Base-by-base conservation (phyloP, 2,329 filamentous ascomycete genomes). In the Sclerotinia borealis region DNA sequence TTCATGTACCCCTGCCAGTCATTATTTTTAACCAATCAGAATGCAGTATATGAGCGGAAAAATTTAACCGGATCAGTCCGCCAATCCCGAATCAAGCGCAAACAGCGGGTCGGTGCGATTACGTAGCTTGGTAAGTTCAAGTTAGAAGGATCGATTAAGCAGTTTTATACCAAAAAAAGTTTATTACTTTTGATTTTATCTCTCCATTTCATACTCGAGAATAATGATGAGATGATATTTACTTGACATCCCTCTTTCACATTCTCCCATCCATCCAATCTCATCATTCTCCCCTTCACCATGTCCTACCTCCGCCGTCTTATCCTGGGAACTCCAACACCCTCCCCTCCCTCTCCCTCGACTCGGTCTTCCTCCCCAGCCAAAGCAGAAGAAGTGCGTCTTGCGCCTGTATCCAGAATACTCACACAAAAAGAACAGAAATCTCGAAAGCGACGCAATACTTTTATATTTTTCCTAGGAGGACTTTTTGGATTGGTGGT, bases 401-500 rank as follows among this genome's bases (percentile, higher is more conserved):
- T 84, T n/a, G 77, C 83, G n/a, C 77, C 81, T 11, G 77, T 78
- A 9, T 77, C 79, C 63, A 80, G 80, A 68, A 76, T 83, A 47
- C 72, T 66, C 31, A 63, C 64, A 9, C 43, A 64, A 1, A 63
- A 59, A 34, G 34, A 72, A 49, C 68, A 71, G 10, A 71, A 70
- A 43, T 71, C 73, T 61, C 43, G 39, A 22, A 83, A 82, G 69
- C 85, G 91, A 69, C 86, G 88, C 66, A 90, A 86, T 76, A 87
- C 88, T 2, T 85, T 96, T 72, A 90, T 97, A 34, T 98, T 99
- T 76, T 79, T 88, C 11, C 81, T 99, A 25, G 95, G 95, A 37
- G 91, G 92, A 47, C 72, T 99, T n/a, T 93, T 95, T 71, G 95
- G 95, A 15, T 83, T 99, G 63, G 79, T 96, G n/a, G 82, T 88